Conservation (phyloP, 2,329 filamentous ascomycete genomes). For the Cryphonectria parasitica region DNA sequence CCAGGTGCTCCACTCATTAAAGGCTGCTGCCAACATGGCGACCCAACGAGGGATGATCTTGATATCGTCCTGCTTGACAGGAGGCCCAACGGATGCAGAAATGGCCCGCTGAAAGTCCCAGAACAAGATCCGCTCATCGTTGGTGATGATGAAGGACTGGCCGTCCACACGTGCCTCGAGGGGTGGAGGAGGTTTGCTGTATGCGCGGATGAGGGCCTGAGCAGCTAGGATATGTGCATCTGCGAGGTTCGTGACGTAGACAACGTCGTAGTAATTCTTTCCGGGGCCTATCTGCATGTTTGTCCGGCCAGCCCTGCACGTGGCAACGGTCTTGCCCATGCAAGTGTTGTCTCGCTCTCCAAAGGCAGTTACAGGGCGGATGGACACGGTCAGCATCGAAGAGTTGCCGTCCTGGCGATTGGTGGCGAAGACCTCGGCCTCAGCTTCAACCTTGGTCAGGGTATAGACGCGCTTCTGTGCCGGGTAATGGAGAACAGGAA, state of each 20-base stretch:
- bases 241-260: constrained; percentile 36
- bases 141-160: constrained; percentile 41
- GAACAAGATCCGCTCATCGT: constrained; percentile 39
- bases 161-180: constrained; percentile 37
- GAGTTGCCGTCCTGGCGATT: constrained; percentile 29
- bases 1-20: constrained; percentile 36
- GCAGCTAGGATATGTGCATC: constrained; percentile 37
- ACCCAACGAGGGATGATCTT: constrained; percentile 22
- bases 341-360: constrained; percentile 30
- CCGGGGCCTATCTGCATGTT: constrained; percentile 35
- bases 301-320: constrained; percentile 27
- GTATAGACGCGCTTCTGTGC: constrained; percentile 32
- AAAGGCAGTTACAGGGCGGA: constrained; percentile 30
- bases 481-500: constrained; percentile 31
- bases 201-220: constrained; percentile 33
- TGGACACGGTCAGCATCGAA: constrained; percentile 30
- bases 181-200: constrained; percentile 31
- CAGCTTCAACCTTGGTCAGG: constrained; percentile 32
- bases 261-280: constrained; percentile 35
- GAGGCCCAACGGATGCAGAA: constrained; percentile 34
- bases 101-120: constrained; percentile 39
- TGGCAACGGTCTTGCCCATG: constrained; percentile 31
- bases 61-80: constrained; percentile 32
- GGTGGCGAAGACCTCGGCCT: constrained; percentile 30
- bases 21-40: constrained; percentile 27